Evolutionary conservation across 1,284 basidiomycete genomes (phyloP).

Genomic region (Phellopilus nigrolimitatus): DNA sequence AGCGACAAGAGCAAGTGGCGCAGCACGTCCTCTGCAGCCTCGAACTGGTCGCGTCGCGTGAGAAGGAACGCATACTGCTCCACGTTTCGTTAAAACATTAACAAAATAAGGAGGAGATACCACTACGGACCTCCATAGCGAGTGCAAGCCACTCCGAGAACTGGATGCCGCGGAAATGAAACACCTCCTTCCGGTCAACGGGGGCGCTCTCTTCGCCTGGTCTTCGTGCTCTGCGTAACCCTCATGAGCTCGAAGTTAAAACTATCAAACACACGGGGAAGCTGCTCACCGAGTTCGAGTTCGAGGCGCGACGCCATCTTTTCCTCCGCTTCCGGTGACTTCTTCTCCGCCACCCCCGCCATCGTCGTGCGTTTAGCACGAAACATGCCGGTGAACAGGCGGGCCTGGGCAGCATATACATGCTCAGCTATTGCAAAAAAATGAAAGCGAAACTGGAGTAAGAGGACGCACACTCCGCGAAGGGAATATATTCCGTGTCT

Average conservation of each 20-base stretch:
- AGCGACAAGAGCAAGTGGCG: constrained; percentile 76
- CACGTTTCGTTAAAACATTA: background rate
- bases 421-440: no score
- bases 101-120: background rate
- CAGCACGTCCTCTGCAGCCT: constrained; percentile 73
- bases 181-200: constrained; percentile 36
- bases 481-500: constrained; percentile 80
- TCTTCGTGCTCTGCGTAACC: constrained; percentile 27
- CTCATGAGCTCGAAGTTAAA: background rate
- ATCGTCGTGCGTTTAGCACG: background rate
- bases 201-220: constrained; percentile 32
- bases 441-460: background rate
- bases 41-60: constrained; percentile 60
- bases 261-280: background rate
- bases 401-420: no score
- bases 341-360: background rate
- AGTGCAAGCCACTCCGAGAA: constrained; percentile 85
- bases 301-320: constrained; percentile 34
- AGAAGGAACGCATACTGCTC: constrained; percentile 80
- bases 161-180: constrained; percentile 75
- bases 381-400: background rate
- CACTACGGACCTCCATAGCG: constrained; percentile 69
- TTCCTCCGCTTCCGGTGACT: constrained; percentile 33
- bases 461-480: constrained; percentile 5
- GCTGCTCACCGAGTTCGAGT: constrained; percentile 16